A percentile compares a stretch with the other conserved stretches of the same genome.
Conservation (phyloP, 148 eudicot species). For the Chenopodium album region DNA sequence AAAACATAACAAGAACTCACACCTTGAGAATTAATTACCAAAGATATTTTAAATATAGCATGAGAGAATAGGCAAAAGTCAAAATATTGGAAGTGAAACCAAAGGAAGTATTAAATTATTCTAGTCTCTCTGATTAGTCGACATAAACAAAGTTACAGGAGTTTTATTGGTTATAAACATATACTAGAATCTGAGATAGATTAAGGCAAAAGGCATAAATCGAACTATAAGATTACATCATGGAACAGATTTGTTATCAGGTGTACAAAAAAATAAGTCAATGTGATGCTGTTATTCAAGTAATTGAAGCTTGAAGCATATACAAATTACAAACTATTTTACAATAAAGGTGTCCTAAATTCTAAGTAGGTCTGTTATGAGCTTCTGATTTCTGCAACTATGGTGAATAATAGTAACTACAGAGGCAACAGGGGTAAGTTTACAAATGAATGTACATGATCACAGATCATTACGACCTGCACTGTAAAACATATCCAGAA, state of each 20-base stretch:
- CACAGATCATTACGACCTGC: background rate
- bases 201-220: background rate
- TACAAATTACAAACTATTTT: background rate
- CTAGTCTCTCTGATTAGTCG: too few species aligned
- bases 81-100: too few species aligned
- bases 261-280: background rate
- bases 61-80: too few species aligned
- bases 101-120: too few species aligned
- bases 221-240: background rate
- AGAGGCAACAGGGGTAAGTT: background rate
- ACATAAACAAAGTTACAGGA: too few species aligned
- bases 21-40: too few species aligned
- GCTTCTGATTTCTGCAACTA: background rate
- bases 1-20: too few species aligned
- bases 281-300: background rate
- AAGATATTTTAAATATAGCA: too few species aligned
- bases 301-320: background rate
- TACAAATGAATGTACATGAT: background rate
- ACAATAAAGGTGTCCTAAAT: background rate
- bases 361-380: background rate
- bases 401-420: background rate
- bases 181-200: background rate
- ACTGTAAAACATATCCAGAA: background rate
- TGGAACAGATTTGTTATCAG: background rate
- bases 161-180: background rate